A percentile compares a stretch with the other conserved stretches of the same genome.
Evolutionary conservation across 345 rosid species (phyloP).

Genomic region (Garcia nutans): DNA sequence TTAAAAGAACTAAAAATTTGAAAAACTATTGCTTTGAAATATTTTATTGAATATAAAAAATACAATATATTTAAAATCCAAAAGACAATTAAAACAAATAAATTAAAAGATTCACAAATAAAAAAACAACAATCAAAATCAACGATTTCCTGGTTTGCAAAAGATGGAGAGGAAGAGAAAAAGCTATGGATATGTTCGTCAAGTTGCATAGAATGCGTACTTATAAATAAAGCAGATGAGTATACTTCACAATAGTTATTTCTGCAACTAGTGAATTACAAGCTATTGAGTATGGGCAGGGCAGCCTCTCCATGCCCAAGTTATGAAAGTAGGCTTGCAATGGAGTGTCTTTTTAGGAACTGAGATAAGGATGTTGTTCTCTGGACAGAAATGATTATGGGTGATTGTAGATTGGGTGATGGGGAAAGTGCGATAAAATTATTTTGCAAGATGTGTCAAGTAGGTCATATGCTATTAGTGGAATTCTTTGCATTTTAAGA

Average conservation of each 20-base stretch:
- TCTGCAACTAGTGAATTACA: slow-evolving; percentile 45
- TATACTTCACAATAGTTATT: slow-evolving; percentile 71
- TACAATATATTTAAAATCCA: too few relatives aligned
- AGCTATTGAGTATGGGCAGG: slow-evolving; percentile 43
- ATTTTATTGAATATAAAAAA: too few relatives aligned
- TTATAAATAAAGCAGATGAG: slow-evolving; percentile 69
- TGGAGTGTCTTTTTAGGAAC: slow-evolving; percentile 59
- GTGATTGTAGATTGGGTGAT: slow-evolving; percentile 65
- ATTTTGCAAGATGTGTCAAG: slow-evolving; percentile 53
- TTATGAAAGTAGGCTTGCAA: slow-evolving; percentile 50
- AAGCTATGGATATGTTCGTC: slow-evolving; percentile 54
- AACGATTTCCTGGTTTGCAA: slow-evolving; percentile 62
- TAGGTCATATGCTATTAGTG: slow-evolving; percentile 58
- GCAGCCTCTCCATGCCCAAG: slow-evolving; percentile 66
- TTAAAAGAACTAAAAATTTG: too few relatives aligned
- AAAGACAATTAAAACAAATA: too few relatives aligned
- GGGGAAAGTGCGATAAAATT: slow-evolving; percentile 48
- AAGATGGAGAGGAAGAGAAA: slow-evolving; percentile 54
- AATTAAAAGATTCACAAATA: too few relatives aligned
- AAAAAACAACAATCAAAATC: too few relatives aligned
- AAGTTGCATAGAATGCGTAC: slow-evolving; percentile 33
- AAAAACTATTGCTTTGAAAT: too few relatives aligned
- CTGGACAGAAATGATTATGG: slow-evolving; percentile 91
- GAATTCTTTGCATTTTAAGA: too few relatives aligned
- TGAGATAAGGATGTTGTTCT: slow-evolving; percentile 66